phyloP scores from a whole-genome alignment of 225 moss, liverwort and hornwort genomes.

The Pleurozium schreberi region DNA sequence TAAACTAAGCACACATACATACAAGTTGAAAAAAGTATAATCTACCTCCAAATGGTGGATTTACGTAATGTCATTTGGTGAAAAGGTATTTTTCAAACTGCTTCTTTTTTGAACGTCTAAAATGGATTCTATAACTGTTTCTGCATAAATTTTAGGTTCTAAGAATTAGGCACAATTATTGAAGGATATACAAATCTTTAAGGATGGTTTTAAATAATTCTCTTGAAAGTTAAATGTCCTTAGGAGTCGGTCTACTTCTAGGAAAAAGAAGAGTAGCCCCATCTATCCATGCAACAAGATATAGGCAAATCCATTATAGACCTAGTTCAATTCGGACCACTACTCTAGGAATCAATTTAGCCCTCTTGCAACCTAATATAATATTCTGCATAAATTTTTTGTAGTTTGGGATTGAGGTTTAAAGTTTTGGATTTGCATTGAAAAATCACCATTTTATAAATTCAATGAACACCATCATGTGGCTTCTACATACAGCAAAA shows the following conservation, averaged over 20 bases:
- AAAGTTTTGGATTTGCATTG: not conserved
- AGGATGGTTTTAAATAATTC: not conserved
- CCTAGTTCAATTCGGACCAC: not conserved
- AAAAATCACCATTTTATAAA: not conserved
- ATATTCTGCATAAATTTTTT: too few relatives aligned
- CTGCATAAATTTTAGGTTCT: not conserved
- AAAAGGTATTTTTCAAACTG: not conserved
- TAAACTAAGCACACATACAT: not conserved
- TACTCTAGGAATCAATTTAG: not conserved
- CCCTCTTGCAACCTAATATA: not conserved
- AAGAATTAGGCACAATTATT: accelerated
- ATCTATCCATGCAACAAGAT: not conserved
- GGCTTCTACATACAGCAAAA: not conserved
- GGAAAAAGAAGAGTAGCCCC: not conserved
- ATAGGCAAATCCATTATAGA: not conserved
- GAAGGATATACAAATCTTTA: too few relatives aligned
- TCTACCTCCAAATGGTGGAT: too few relatives aligned
- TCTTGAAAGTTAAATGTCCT: not conserved
- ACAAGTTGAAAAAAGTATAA: not conserved
- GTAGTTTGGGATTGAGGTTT: not conserved
- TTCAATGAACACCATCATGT: not conserved
- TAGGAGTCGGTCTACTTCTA: not conserved
- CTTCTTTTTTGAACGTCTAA: not conserved
- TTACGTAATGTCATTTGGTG: not conserved
- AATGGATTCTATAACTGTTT: not conserved